phyloP scores from a whole-genome alignment of 768 basidiomycete species.

The Grammothele lineata region DNA sequence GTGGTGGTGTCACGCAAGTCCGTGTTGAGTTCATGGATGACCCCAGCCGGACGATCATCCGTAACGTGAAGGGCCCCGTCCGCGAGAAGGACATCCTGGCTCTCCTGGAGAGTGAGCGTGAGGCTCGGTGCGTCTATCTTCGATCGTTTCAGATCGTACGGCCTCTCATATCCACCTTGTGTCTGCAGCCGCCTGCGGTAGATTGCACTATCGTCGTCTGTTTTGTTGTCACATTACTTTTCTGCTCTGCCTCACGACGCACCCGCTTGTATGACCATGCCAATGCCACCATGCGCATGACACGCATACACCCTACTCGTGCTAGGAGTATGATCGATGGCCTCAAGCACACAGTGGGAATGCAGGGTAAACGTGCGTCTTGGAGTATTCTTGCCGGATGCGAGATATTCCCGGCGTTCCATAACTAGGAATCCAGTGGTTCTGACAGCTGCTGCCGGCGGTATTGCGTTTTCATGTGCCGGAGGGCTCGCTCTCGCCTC shows the following conservation, averaged over 20 bases:
- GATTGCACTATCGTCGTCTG: slow-evolving; percentile 9
- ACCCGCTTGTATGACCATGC: slow-evolving; percentile 22
- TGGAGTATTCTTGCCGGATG: too few relatives aligned
- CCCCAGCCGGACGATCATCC: slow-evolving; percentile 90
- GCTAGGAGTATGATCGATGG: too few relatives aligned
- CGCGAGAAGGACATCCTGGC: slow-evolving; percentile 95
- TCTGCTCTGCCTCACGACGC: slow-evolving; percentile 13
- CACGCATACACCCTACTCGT: too few relatives aligned
- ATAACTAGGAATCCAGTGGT: too few relatives aligned
- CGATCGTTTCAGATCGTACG: neutral
- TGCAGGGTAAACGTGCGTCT: too few relatives aligned
- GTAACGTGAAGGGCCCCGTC: slow-evolving; percentile 98
- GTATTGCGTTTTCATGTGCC: too few relatives aligned
- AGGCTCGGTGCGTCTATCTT: slow-evolving; percentile 80
- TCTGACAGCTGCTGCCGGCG: too few relatives aligned
- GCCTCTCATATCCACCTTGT: neutral
- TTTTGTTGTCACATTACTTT: slow-evolving; percentile 14
- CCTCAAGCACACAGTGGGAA: too few relatives aligned
- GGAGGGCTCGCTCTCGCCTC: too few relatives aligned
- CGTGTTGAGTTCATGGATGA: slow-evolving; percentile 99
- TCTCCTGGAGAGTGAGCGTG: slow-evolving; percentile 96
- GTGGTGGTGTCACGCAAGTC: slow-evolving; percentile 99
- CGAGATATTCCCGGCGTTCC: too few relatives aligned
- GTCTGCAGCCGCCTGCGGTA: slow-evolving; percentile 20
- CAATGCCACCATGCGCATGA: slow-evolving; percentile 22